phyloP scores from a whole-genome alignment of 2,329 filamentous ascomycete species.

The Trichoderma citrinoviride region DNA sequence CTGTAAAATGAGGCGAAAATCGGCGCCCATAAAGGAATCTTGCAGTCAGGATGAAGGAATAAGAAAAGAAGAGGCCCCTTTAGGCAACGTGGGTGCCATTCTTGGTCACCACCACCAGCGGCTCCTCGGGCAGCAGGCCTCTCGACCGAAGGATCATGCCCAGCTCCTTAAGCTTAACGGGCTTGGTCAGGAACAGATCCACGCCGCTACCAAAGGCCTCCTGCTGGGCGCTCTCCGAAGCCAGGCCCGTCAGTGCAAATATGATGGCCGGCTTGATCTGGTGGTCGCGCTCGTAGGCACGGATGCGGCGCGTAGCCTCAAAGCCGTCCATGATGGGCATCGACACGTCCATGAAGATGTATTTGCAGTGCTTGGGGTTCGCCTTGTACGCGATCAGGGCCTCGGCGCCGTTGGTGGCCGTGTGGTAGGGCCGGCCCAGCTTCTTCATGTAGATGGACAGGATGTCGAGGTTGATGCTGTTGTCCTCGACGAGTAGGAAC shows the following conservation, averaged over 20 bases:
- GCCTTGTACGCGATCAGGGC: slow-evolving; percentile 34
- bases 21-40: no score
- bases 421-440: slow-evolving; percentile 31
- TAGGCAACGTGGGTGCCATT: slow-evolving; percentile 1
- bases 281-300: slow-evolving; percentile 46
- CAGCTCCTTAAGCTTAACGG: slow-evolving; percentile 45
- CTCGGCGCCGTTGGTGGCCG: slow-evolving; percentile 37
- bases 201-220: slow-evolving; percentile 54
- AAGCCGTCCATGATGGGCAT: slow-evolving; percentile 59
- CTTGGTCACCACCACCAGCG: slow-evolving; percentile 8
- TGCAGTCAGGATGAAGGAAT: neutral
- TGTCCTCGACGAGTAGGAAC: slow-evolving; percentile 23
- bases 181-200: slow-evolving; percentile 55
- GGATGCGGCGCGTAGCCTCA: slow-evolving; percentile 49
- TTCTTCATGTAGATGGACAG: slow-evolving; percentile 38
- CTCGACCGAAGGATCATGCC: slow-evolving; percentile 23
- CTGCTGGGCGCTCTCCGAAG: slow-evolving; percentile 48
- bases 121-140: slow-evolving; percentile 15
- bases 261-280: slow-evolving; percentile 44
- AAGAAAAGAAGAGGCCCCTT: neutral
- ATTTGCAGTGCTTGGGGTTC: slow-evolving; percentile 28
- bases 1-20: neutral
- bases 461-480: slow-evolving; percentile 23
- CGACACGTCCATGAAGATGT: slow-evolving; percentile 49
- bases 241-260: slow-evolving; percentile 53